Percentiles rank a stretch among this genome's conserved stretches.
Conservation (phyloP, 139 green algal genomes). For the Chlorella ohadii region DNA sequence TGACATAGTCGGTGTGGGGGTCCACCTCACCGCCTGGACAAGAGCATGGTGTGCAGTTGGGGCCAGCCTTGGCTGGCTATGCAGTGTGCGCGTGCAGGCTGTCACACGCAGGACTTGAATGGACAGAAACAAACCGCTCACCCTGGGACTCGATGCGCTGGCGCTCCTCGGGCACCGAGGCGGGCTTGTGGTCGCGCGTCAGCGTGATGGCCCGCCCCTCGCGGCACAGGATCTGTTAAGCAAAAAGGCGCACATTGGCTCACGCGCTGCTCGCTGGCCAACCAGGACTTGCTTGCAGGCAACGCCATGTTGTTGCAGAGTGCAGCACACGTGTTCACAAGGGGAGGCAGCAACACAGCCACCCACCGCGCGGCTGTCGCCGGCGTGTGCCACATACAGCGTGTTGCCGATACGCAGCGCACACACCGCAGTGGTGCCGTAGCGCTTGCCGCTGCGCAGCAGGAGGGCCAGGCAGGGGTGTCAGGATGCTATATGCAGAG, state of each 20-base stretch:
- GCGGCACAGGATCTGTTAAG: slow-evolving; percentile 38
- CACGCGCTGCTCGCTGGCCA: no score
- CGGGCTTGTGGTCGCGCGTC: slow-evolving; percentile 51
- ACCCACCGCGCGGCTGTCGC: slow-evolving; percentile 21
- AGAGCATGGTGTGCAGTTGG: no score
- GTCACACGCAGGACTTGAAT: no score
- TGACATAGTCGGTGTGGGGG: background rate
- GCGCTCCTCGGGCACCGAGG: slow-evolving; percentile 23
- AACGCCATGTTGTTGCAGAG: no score
- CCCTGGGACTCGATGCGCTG: slow-evolving; percentile 49
- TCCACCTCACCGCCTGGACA: background rate
- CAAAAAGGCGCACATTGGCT: no score
- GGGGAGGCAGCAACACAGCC: background rate
- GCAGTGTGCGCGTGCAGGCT: no score
- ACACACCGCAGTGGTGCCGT: slow-evolving; percentile 56
- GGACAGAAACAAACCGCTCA: slow-evolving; percentile 12
- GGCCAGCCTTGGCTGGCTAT: no score
- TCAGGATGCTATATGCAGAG: no score
- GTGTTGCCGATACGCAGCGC: slow-evolving; percentile 40
- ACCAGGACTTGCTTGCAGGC: no score
- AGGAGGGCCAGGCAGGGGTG: no score
- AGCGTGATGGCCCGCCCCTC: slow-evolving; percentile 26
- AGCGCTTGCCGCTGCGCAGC: slow-evolving; percentile 19
- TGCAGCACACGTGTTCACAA: no score
- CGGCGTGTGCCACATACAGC: slow-evolving; percentile 51